Conservation (phyloP, 768 basidiomycete species). For the Auriscalpium microsporum region DNA sequence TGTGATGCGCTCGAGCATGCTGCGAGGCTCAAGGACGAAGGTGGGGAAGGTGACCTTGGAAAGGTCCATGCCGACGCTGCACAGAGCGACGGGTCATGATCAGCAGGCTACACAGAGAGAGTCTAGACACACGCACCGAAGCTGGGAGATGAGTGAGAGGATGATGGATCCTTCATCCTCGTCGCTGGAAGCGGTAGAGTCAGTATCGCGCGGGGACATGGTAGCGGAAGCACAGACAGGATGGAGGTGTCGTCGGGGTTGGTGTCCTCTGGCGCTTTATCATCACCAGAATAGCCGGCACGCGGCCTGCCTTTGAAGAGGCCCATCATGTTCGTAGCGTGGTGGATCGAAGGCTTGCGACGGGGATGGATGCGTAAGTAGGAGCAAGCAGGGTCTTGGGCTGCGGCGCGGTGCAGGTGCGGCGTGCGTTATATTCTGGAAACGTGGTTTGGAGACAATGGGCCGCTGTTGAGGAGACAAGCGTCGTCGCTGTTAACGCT, state of each 20-base stretch:
- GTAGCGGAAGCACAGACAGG: conserved; percentile 46
- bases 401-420: neutral
- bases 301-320: conserved; percentile 70
- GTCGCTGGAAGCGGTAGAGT: conserved; percentile 44
- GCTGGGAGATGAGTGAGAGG: conserved; percentile 78
- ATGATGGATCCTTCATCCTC: conserved; percentile 92
- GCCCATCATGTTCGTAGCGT: conserved; percentile 52
- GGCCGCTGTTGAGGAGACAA: too few species aligned
- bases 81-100: neutral
- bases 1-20: conserved; percentile 96
- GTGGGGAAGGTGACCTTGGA: conserved; percentile 89
- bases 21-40: conserved; percentile 94
- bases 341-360: neutral
- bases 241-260: conserved; percentile 87
- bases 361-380: neutral
- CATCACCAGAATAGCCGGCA: conserved; percentile 47
- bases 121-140: conserved; percentile 44
- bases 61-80: conserved; percentile 93
- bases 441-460: neutral
- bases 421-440: neutral
- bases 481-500: too few species aligned
- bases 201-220: conserved; percentile 21
- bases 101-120: neutral
- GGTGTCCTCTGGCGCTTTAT: conserved; percentile 71
- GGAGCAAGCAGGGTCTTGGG: neutral